Evolutionary conservation across 1,284 basidiomycete genomes (phyloP).

Genomic region (Heterobasidion parviporum): DNA sequence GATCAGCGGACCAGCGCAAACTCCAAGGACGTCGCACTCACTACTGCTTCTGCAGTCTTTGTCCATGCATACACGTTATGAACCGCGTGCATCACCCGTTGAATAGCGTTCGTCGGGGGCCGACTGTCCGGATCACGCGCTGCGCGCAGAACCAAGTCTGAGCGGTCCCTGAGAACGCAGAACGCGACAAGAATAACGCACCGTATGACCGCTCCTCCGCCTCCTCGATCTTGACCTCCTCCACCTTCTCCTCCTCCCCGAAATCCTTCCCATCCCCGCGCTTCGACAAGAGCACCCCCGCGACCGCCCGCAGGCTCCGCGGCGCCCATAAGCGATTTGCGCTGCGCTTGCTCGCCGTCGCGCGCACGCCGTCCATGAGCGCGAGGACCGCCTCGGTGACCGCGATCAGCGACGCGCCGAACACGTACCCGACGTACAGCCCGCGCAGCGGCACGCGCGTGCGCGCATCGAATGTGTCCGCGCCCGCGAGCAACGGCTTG

Average conservation of each 20-base stretch:
- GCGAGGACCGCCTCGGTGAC: conserved; percentile 34
- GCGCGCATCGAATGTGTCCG: not conserved
- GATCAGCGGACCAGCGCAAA: not conserved
- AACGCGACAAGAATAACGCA: conserved; percentile 16
- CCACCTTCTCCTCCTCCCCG: conserved; percentile 21
- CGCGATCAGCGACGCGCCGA: conserved; percentile 34
- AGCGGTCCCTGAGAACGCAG: not conserved
- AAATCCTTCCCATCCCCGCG: conserved; percentile 9
- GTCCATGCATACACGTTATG: conserved; percentile 33
- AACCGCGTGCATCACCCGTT: conserved; percentile 27
- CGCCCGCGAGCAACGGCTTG: conserved; percentile 19
- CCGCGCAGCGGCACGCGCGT: conserved; percentile 25
- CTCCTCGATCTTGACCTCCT: conserved; percentile 19
- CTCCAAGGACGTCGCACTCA: conserved; percentile 14
- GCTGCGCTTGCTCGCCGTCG: conserved; percentile 29
- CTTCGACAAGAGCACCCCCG: conserved; percentile 21
- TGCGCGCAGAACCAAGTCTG: conserved; percentile 10
- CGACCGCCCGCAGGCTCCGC: conserved; percentile 34
- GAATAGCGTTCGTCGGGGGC: conserved; percentile 34
- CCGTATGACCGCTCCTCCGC: conserved; percentile 24
- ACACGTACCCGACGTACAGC: conserved; percentile 40
- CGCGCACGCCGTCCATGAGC: conserved; percentile 34
- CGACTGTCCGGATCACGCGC: conserved; percentile 40
- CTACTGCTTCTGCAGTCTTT: conserved; percentile 34
- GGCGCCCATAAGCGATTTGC: conserved; percentile 43